A percentile compares a stretch with the other conserved stretches of the same genome.
These are phyloP conservation scores for Eremochloa ophiuroides DNA, from an alignment of 176 grass and related monocot species.

Conservation along the genomic window DNA sequence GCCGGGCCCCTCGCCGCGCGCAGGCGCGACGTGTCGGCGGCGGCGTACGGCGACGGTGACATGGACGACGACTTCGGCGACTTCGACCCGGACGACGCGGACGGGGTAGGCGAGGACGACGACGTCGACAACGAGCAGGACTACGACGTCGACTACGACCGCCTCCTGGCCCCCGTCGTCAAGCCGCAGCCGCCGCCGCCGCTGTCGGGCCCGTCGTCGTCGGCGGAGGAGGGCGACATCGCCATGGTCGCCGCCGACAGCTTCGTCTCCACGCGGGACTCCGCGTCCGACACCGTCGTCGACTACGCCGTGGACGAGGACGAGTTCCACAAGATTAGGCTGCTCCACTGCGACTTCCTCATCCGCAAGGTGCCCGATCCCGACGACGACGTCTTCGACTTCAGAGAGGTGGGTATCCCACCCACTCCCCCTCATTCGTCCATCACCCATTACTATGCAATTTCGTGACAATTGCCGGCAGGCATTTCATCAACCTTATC, in stretches of 20 bases:
- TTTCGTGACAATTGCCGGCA: not conserved
- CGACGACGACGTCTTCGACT: conserved; percentile 85
- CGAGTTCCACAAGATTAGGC: conserved; percentile 90
- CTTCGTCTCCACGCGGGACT: conserved; percentile 74
- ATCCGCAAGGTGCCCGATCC: conserved; percentile 73
- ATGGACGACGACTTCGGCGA: conserved; percentile 74
- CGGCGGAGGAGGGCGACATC: conserved; percentile 44
- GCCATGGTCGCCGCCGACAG: conserved; percentile 60
- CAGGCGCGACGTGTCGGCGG: conserved; percentile 32
- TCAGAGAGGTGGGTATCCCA: too few relatives aligned
- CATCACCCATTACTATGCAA: too few relatives aligned
- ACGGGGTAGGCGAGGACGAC: conserved; percentile 60
- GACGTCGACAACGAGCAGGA: conserved; percentile 91
- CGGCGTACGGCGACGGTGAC: conserved; percentile 52
- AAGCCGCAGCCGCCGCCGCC: not conserved
- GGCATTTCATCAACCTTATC: not conserved
- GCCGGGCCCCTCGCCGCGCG: not conserved
- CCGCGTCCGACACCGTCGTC: conserved; percentile 74
- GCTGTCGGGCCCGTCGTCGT: not conserved
- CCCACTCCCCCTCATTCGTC: too few relatives aligned
- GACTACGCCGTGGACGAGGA: conserved; percentile 78
- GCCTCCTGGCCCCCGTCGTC: conserved; percentile 43
- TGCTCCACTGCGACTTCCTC: conserved; percentile 83
- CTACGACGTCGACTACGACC: conserved; percentile 98
- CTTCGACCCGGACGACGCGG: conserved; percentile 56